Conservation (phyloP, 805 yeast species). For the Torulaspora indica region DNA sequence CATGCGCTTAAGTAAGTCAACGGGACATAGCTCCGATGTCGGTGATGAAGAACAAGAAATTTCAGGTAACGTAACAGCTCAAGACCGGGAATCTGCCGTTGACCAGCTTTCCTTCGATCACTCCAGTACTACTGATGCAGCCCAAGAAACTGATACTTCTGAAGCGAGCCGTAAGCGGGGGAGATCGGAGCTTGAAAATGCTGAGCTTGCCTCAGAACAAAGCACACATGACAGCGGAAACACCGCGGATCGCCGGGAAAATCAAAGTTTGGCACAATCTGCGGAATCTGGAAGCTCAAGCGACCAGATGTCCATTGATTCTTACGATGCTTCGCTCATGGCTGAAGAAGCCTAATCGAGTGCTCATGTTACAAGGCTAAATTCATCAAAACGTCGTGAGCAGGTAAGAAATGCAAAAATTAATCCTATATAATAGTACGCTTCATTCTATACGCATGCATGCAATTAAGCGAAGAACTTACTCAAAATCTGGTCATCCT, state of each 20-base stretch:
- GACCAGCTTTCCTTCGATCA: background rate
- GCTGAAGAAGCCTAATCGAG: background rate
- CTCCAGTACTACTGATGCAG: background rate
- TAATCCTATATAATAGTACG: background rate
- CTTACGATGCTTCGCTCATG: constrained; percentile 1
- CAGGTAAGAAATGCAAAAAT: constrained; percentile 3
- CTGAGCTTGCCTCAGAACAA: background rate
- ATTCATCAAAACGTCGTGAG: background rate
- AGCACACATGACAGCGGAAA: background rate
- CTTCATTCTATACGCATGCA: background rate
- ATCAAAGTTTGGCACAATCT: constrained; percentile 6
- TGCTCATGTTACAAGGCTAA: too few species aligned
- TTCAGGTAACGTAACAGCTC: background rate
- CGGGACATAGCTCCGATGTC: constrained; percentile 2
- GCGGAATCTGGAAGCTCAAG: background rate
- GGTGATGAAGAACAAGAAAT: constrained; percentile 16
- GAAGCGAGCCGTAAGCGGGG: constrained; percentile 11
- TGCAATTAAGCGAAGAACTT: constrained; percentile 28
- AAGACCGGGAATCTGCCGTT: background rate
- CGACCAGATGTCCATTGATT: constrained; percentile 7
- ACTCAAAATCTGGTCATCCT: constrained; percentile 57
- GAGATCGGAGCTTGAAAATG: constrained; percentile 11
- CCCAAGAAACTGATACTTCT: background rate
- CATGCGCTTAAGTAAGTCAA: constrained; percentile 2
- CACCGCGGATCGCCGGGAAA: background rate